Percentiles rank a stretch among this genome's conserved stretches.
Evolutionary conservation across 192 early-diverging fungal species (phyloP).

Genomic region (Linnemannia hyalina): DNA sequence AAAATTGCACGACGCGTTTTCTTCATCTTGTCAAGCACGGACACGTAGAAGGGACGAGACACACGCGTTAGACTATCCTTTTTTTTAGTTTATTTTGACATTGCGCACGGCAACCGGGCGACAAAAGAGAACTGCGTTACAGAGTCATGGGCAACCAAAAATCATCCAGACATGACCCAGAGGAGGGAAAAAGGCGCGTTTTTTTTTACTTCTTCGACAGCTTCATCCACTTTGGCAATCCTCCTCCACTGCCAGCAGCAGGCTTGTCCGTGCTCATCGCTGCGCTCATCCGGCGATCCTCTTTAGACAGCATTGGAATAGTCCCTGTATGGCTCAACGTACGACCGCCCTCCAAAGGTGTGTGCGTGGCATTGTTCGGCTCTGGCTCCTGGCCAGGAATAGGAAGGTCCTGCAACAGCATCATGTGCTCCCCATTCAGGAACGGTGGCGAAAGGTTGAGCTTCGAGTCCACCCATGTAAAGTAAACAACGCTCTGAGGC

Average conservation of each 20-base stretch:
- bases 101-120: no score
- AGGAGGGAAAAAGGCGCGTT: neutral
- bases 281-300: constrained; percentile 37
- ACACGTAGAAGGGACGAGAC: neutral
- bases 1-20: neutral
- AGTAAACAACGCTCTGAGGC: constrained; percentile 68
- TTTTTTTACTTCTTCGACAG: constrained; percentile 45
- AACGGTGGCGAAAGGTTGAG: constrained; percentile 38
- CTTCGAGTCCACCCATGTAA: constrained; percentile 60
- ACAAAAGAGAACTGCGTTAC: no score
- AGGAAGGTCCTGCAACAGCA: constrained; percentile 40
- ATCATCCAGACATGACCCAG: no score
- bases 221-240: constrained; percentile 55
- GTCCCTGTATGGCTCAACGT: constrained; percentile 14
- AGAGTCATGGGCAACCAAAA: no score
- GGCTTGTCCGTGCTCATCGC: constrained; percentile 53
- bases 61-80: neutral
- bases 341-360: neutral
- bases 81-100: neutral
- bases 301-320: constrained; percentile 31
- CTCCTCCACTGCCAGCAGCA: constrained; percentile 22
- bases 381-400: constrained; percentile 27
- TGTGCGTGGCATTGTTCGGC: neutral
- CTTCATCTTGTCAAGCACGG: neutral
- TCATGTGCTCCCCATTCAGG: constrained; percentile 44